Base-by-base conservation (phyloP, 495 filamentous ascomycete species). In the Letharia lupina region DNA sequence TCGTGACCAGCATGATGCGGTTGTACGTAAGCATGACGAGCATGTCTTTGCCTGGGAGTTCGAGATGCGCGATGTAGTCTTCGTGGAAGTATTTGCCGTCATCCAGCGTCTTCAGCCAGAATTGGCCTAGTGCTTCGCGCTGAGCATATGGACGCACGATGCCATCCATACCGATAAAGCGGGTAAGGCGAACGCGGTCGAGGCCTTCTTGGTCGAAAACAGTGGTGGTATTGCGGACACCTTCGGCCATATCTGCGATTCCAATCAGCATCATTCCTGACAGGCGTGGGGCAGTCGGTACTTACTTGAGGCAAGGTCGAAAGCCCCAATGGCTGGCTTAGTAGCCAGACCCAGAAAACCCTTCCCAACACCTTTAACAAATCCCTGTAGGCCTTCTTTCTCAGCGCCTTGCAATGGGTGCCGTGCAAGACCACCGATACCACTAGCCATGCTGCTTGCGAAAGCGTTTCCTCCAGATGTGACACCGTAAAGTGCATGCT, bases 61-160 rank as follows among this genome's bases (percentile, higher is more conserved):
- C 94, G 31, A 98, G 82, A 69, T 98, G 94, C 16, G 92, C 94
- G 72, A 98, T 94, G 77, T 98, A 98, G 72, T 92, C 84, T 75
- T 98, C 95, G 77, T 93, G 86, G 83, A 98, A 98, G 79, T 90
- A 96, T 78, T 93, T 95, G 59, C 94, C 94, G 66, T 96, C 93
- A 72, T 98, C 95, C 2, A 94, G 83, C 31, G 96, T 96, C 80
- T 98, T 98, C 69, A 98, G 86, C 94, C 94, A 98, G 79, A 93
- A 96, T 75, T 98, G 94, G 12, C 94, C 94, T 18, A 98, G 86
- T 1, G 94, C 92, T 80, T 98, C 94, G 20, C 94, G 90, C 75
- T 98, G 93, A 18, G 86, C 91, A 80, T 96, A 98, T 9, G 94
- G 95, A 9, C 94, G 88, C 28, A 98, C 92, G 65, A 98, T 89